A percentile compares a stretch with the other conserved stretches of the same genome.
phyloP scores from a whole-genome alignment of 495 filamentous ascomycete genomes.

The Aspergillus ellipticus region DNA sequence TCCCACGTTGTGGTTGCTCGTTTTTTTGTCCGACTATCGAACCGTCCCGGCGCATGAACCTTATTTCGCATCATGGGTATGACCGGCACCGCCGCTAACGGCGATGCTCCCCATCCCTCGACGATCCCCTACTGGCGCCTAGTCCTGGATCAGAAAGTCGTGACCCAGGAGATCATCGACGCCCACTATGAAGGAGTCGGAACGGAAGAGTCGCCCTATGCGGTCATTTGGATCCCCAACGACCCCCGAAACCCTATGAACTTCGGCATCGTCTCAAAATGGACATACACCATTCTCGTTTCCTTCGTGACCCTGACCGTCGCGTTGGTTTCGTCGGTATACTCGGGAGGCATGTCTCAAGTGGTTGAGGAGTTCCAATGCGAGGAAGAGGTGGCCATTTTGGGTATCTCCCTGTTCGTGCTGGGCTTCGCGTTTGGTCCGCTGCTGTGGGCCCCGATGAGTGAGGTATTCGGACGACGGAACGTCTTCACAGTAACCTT shows the following conservation, averaged over 20 bases:
- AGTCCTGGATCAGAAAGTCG: constrained; percentile 20
- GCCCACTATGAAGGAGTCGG: constrained; percentile 56
- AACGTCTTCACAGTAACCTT: background rate
- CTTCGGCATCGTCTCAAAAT: background rate
- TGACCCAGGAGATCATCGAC: constrained; percentile 42
- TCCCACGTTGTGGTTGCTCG: background rate
- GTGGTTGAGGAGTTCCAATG: background rate
- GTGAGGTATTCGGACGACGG: background rate
- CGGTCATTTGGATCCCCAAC: background rate
- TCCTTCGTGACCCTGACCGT: background rate
- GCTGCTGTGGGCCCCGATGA: constrained; percentile 3
- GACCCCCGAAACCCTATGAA: constrained; percentile 3
- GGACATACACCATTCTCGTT: background rate
- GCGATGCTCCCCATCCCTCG: background rate
- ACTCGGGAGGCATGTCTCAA: background rate
- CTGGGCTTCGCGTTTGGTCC: constrained; percentile 1
- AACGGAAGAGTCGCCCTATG: constrained; percentile 42
- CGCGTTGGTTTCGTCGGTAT: background rate
- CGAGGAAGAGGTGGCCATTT: background rate
- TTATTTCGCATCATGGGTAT: background rate
- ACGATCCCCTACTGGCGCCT: constrained; percentile 23
- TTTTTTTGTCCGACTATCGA: background rate
- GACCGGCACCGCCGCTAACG: background rate
- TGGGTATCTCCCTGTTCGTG: constrained; percentile 1
- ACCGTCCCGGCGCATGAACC: background rate